These are phyloP conservation scores for Leptographium lundbergii DNA, from an alignment of 2,329 filamentous ascomycete species.

Conservation along the genomic window DNA sequence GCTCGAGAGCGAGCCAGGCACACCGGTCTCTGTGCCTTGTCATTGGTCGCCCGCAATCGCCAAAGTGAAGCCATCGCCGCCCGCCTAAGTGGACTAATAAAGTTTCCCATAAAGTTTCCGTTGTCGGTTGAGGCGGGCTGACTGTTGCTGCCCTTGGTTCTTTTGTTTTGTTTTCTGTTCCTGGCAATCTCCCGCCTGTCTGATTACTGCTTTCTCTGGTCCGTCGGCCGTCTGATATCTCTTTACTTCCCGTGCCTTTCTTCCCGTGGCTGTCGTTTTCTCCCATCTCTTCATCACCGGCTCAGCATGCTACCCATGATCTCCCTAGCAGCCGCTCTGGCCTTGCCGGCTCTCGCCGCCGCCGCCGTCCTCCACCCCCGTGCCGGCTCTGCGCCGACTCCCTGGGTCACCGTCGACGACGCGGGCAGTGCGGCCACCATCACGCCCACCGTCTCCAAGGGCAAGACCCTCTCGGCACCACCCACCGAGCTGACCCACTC, in stretches of 20 bases:
- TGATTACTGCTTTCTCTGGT: background rate
- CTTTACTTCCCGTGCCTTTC: background rate
- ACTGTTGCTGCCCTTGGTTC: background rate
- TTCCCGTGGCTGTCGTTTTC: background rate
- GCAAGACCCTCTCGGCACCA: constrained; percentile 17
- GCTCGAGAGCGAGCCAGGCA: background rate
- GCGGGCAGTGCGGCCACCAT: constrained; percentile 17
- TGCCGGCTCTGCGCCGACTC: constrained; percentile 9
- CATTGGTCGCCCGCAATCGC: background rate
- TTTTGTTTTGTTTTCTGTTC: background rate
- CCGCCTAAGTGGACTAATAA: background rate
- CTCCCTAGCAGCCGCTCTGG: background rate
- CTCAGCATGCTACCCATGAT: background rate
- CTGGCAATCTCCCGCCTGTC: background rate
- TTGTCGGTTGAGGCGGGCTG: background rate
- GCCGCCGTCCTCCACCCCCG: background rate
- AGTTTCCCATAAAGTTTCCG: background rate
- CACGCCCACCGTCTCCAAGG: constrained; percentile 15
- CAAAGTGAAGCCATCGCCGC: background rate
- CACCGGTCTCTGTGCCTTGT: background rate
- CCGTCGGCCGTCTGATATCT: background rate
- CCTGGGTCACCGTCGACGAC: constrained; percentile 22
- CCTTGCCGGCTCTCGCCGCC: background rate
- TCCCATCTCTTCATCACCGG: background rate
- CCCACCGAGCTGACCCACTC: constrained; percentile 18